These are phyloP conservation scores for Kluyveromyces sp. DNA, from an alignment of 1,139 yeast genomes.

Conservation along the genomic window DNA sequence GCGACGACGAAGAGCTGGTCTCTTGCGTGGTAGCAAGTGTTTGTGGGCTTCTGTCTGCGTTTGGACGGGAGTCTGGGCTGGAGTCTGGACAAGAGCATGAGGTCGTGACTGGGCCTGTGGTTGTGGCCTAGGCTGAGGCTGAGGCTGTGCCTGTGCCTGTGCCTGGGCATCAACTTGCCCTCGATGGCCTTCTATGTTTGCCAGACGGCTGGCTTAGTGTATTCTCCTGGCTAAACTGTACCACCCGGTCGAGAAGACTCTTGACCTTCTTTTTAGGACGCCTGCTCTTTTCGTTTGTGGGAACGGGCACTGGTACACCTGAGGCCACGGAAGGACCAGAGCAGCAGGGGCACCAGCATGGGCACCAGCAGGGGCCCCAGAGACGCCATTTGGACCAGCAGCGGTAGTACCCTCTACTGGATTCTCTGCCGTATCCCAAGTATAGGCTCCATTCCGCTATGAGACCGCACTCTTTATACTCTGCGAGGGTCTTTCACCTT, in stretches of 20 bases:
- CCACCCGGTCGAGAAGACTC: constrained; percentile 21
- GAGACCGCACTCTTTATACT: neutral
- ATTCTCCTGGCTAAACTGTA: constrained; percentile 29
- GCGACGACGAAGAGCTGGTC: neutral
- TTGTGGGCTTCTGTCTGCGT: no score
- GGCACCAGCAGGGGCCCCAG: no score
- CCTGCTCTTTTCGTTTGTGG: neutral
- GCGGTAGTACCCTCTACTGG: no score
- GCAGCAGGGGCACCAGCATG: no score
- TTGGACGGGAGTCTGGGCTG: no score
- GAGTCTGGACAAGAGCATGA: no score
- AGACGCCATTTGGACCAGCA: no score
- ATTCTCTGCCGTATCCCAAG: neutral
- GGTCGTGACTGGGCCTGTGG: neutral
- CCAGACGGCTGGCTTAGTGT: constrained; percentile 25
- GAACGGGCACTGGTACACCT: neutral
- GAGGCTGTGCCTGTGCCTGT: neutral
- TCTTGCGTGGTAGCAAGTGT: no score
- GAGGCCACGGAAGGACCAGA: neutral
- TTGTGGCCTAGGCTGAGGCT: neutral
- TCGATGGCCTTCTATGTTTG: neutral
- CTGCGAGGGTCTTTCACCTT: neutral
- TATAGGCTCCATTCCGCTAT: constrained; percentile 2
- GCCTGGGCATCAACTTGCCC: neutral
- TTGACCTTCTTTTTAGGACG: constrained; percentile 17